Evolutionary conservation across 2,329 filamentous ascomycete species (phyloP), one percentile per base, ranked within the genome.

Genomic region (Xylariaceae sp.): DNA sequence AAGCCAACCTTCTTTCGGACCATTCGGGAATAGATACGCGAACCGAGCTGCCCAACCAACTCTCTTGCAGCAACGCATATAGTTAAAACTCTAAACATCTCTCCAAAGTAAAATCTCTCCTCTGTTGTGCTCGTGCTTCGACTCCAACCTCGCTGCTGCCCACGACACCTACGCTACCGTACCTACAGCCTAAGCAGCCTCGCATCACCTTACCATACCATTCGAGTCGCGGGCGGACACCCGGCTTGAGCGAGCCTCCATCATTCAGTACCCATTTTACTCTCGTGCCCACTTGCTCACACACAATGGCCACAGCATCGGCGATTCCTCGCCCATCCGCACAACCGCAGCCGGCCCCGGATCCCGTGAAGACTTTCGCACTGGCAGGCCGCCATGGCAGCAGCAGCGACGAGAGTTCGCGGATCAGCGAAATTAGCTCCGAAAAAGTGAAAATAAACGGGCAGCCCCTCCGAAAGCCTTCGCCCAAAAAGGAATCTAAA

Each of bases 391-490:
- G 63, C 19, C 61, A 63, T 51, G 62, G 63, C 53, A 66, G 64
- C 53, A 66, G 64, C 54, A 67, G 63, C 42, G 66, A 69, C 42
- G 66, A 69, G 39, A 71, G 68, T 55, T 65, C 67, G 12, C 67
- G 68, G 41, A 69, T 66, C 45, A 70, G 68, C 55, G 67, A 70
- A 48, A 67, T 66, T 21, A 61, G 67, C 47, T 63, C 62, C 19
- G 68, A 69, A 53, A 68, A 70, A 55, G 62, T 65, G 29, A 63
- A 60, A 13, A 56, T 67, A 46, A 51, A 56, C 26, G 30, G 18
- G 16, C 42, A 49, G 39, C 56, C 9, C 18, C 47, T 40, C 43
- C 59, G 49, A 34, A 57, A 52, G 32, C 41, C 53, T 13, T 2
- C 13, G 7, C 7, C 26, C 15, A 36, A 55, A 36, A 46, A 39